Percentiles rank a stretch among this genome's conserved stretches.
phyloP scores from a whole-genome alignment of 345 rosid genomes.

The Brassica carinata region DNA sequence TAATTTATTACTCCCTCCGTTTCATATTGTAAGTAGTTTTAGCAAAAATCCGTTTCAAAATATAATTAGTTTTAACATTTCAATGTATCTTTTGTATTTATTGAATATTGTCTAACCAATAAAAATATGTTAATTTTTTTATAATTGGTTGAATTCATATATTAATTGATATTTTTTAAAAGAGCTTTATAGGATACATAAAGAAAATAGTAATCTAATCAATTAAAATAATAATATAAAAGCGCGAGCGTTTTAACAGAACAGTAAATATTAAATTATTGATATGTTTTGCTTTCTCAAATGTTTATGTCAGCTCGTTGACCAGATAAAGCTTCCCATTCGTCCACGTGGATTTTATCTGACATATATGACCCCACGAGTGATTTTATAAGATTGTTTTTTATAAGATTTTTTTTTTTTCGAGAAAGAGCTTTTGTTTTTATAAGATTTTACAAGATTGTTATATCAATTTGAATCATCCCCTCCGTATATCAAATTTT shows the following conservation, averaged over 20 bases:
- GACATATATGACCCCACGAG: slow-evolving; percentile 40
- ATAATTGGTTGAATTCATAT: no score
- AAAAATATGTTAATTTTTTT: no score
- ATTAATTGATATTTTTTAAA: not conserved
- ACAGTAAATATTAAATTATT: not conserved
- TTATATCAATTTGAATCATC: slow-evolving; percentile 14
- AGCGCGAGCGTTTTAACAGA: slow-evolving; percentile 38
- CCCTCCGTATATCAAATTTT: not conserved
- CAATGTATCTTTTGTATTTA: no score
- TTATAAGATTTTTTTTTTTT: no score
- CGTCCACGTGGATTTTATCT: slow-evolving; percentile 34
- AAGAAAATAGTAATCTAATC: slow-evolving; percentile 14
- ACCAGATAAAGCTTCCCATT: slow-evolving; percentile 39
- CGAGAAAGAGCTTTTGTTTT: no score
- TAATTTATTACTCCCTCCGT: not conserved
- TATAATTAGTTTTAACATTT: no score
- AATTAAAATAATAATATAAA: slow-evolving; percentile 3
- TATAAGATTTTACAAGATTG: no score
- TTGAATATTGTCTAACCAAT: no score
- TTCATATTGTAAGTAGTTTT: no score
- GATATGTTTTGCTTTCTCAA: slow-evolving; percentile 16
- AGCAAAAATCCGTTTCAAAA: no score
- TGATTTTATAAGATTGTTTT: slow-evolving; percentile 25
- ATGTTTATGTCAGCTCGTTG: slow-evolving; percentile 44
- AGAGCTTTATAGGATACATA: slow-evolving; percentile 37